Base-by-base conservation (phyloP, 208 protist genomes). In the Phytomonas francai region DNA sequence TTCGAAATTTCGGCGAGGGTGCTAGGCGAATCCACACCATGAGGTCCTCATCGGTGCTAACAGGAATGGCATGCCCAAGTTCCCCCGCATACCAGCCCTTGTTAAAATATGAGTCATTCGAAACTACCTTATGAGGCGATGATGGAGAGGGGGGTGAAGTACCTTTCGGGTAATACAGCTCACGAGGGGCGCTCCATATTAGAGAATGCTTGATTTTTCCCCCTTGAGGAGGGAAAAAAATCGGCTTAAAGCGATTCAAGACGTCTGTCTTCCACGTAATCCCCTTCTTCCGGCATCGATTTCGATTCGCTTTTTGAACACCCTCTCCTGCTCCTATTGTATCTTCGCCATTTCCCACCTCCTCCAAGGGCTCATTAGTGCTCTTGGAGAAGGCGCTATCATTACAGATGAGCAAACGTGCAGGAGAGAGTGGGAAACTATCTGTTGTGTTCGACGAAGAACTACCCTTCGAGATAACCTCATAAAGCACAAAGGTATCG, bases 11-110 rank as follows among this genome's bases (percentile, higher is more conserved):
- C 32, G 98, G 96, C 28, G 99, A 74, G 22, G 89, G 95, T 9
- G 98, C 97, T 8, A 88, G 85, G 33, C 97, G 88, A 80, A 99
- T 97, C 98, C 98, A 99, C 57, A 99, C 97, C 70, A 99, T 98
- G 36, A 99, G 94, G 75, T 99, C 95, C 73, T 99, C 93, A 84
- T 99, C 94, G 49, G 87, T 94, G 7, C 78, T 82, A 12, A 91
- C 77, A 2, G 93, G 90, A 22, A 97, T 81, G 51, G 65, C 67
- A 70, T 97, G 93, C 0, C 88, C 88, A 7, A 80, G 71, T 70
- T 97, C 92, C 54, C 72, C 73, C 0, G 76, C 81, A 72, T 97
- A 97, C 89, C 91, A 97, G 28, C 91, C 91, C 42, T 92, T 72
- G 71, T 87, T 89, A 65, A 84, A 89, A 69, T 68, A 95, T 12